Evolutionary conservation across 257 asterid species (phyloP).

Genomic region (Solanum medicagineum): DNA sequence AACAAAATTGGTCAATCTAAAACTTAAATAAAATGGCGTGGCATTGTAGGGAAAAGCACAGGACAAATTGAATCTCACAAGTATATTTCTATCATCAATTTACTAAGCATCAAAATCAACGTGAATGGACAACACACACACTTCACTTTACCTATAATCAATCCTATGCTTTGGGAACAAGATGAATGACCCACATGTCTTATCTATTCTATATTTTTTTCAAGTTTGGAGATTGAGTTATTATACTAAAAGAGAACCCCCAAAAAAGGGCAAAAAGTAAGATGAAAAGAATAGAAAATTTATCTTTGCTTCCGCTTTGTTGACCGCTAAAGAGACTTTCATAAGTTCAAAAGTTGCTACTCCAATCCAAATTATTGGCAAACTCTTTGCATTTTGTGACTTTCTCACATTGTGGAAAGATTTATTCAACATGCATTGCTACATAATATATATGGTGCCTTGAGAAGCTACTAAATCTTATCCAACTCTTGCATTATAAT

Average conservation of each 20-base stretch:
- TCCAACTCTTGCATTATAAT: neutral
- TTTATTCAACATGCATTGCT: neutral
- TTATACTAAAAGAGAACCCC: neutral
- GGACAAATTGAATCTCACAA: slow-evolving; percentile 12
- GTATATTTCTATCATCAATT: neutral
- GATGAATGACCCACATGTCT: neutral
- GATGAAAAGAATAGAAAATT: neutral
- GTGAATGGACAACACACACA: neutral
- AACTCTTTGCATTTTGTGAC: neutral
- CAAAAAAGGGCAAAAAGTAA: neutral
- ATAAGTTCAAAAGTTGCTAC: neutral
- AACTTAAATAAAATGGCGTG: neutral
- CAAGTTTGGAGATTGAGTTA: neutral
- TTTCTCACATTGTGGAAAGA: neutral
- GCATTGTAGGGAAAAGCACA: neutral
- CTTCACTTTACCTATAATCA: neutral
- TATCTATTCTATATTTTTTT: neutral
- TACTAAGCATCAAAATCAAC: neutral
- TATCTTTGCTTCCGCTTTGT: slow-evolving; percentile 3
- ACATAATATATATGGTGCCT: neutral
- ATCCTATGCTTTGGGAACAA: neutral
- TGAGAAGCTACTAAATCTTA: neutral
- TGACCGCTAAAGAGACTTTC: slow-evolving; percentile 5
- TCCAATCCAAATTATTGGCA: neutral
- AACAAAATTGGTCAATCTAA: neutral